Evolutionary conservation across 768 basidiomycete genomes (phyloP), one percentile per base, ranked within the genome.

Genomic region (Amanita rubescens): DNA sequence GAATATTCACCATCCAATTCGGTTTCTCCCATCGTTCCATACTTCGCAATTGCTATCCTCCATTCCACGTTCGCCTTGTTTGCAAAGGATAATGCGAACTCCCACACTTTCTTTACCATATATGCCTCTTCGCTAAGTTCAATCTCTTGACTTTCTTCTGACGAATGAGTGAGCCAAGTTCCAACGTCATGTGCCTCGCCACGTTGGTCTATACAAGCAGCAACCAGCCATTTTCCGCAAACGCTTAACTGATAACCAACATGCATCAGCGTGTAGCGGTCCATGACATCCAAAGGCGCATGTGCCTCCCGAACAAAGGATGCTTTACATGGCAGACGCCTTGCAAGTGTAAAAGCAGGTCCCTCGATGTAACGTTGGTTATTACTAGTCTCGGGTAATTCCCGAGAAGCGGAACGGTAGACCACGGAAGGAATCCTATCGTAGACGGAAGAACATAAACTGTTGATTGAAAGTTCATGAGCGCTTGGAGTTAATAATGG

Each of bases 221-320:
- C 80, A 15, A 89, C 63, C 5, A 92, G 72, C 91, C 90, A 93
- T 63, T 84, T 85, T 9, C 84, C 78, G 54, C 85, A 87, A 4
- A 64, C 59, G 10, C 85, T 84, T 1, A 85, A 56, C 37, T 69
- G 74, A 64, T 94, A 94, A 2, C 81, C 91, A 35, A 92, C 75
- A 63, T 94, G 91, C 41, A 94, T 69, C 50, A 92, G 67, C 1
- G 79, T 82, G 32, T 66, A 54, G 2, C 72, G 65, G 61, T 78
- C 74, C 55, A 75, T 54, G 15, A 77, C 77, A 48, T 74, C 75
- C 38, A 78, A 63, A 4, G 72, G 63, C 9, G 75, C 59, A 52
- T 69, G 67, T 1, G 68, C 54, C 14, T 71, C 56, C 47, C 72
- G 65, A 37, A 66, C 57, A 58, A 69, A 74, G 25, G 71, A 66